Percentiles rank a stretch among this genome's conserved stretches.
Evolutionary conservation across 768 basidiomycete species (phyloP).

Genomic region (Boletus rubropictus): DNA sequence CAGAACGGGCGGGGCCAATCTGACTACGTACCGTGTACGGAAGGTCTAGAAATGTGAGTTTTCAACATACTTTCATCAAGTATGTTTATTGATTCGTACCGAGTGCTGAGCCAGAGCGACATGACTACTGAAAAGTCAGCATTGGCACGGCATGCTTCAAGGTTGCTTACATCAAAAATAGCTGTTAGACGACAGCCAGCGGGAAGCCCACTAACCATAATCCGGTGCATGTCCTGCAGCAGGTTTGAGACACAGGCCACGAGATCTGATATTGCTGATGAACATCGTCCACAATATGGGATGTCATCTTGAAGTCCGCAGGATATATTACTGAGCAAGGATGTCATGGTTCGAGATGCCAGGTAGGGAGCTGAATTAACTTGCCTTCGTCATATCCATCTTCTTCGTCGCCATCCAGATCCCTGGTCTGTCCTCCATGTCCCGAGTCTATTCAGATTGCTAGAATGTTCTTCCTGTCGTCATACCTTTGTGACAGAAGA

Average conservation of each 20-base stretch:
- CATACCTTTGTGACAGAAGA: too few species aligned
- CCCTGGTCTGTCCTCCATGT: conserved; percentile 88
- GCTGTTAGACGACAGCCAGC: conserved; percentile 84
- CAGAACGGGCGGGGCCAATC: not conserved
- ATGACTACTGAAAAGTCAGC: conserved; percentile 45
- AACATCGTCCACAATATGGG: conserved; percentile 89
- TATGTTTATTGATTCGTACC: conserved; percentile 38
- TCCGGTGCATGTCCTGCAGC: conserved; percentile 60
- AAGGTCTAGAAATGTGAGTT: conserved; percentile 42
- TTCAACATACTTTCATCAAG: not conserved
- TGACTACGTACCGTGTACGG: conserved; percentile 52
- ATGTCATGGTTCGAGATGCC: not conserved
- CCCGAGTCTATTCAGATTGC: conserved; percentile 60
- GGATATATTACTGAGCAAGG: conserved; percentile 73
- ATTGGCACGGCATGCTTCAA: not conserved
- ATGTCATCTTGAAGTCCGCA: conserved; percentile 55
- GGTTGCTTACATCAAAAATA: conserved; percentile 61
- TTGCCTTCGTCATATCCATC: conserved; percentile 79
- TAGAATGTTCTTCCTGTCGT: not conserved
- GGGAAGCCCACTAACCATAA: conserved; percentile 78
- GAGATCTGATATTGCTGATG: conserved; percentile 20
- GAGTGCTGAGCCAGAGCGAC: conserved; percentile 85
- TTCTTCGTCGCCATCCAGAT: conserved; percentile 74
- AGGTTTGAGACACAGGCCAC: conserved; percentile 2
- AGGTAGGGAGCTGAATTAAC: conserved; percentile 6